Base-by-base conservation (phyloP, 805 yeast genomes). In the Candida pseudofarinosa region DNA sequence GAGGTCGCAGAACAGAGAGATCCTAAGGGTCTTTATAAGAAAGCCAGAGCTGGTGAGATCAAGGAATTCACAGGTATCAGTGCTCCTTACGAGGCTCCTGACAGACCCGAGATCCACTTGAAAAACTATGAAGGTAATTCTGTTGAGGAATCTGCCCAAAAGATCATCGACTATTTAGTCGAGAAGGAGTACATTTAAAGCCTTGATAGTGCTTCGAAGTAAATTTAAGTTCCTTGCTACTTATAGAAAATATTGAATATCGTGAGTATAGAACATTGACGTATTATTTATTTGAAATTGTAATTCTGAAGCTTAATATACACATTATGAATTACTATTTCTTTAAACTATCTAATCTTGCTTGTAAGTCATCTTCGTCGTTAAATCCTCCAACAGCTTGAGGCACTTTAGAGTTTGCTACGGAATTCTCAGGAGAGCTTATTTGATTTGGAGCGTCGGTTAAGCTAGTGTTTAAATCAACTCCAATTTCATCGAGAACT, bases 1-100 rank as follows among this genome's bases (percentile, higher is more conserved):
- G 89, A 84, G 57, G 88, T 91, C 48, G 98, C 97, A 39, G 98
- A 91, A 73, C 78, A 88, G 65, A 87, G 98, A 71, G 98, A 91
- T 65, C 98, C 98, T 50, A 91, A 91, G 73, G 98, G 98, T 10
- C 73, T 91, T 52, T 91, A 91, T 74, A 89, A 89, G 69, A 91
- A 91, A 76, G 98, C 98, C 14, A 81, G 97, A 65, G 93, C 89
- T 58, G 98, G 98, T 30, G 71, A 85, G 47, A 90, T 90, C 63
- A 87, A 87, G 67, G 96, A 90, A 60, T 90, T 90, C 71, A 90
- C 98, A 13, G 98, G 98, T 44, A 85, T 90, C 44, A 82, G 89
- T 50, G 97, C 97, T 8, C 98, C 98, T 32, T 90, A 90, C 63
- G 98, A 90, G 72, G 93, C 86, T 3, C 98, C 98, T 39, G 84